Evolutionary conservation across 306 rosid genomes (phyloP).

Genomic region (Glycine soja): DNA sequence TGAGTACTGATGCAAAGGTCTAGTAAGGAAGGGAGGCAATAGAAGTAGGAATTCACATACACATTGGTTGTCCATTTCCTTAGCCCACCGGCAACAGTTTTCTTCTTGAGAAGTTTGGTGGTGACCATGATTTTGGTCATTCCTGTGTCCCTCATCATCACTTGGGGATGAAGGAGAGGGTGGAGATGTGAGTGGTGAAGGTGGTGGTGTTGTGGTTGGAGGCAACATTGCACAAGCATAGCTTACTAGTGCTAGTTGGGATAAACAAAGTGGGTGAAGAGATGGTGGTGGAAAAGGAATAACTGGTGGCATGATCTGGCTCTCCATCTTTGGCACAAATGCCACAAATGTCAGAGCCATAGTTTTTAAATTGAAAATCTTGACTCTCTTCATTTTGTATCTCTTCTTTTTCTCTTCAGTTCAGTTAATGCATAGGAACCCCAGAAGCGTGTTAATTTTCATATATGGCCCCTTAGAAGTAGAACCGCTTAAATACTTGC

Average conservation of each 20-base stretch:
- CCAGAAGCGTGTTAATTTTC: conserved; percentile 42
- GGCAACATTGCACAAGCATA: conserved; percentile 74
- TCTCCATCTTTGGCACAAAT: conserved; percentile 51
- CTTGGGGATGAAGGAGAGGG: background rate
- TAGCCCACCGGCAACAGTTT: conserved; percentile 78
- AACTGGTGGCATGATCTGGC: conserved; percentile 36
- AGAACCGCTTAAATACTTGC: conserved; percentile 57
- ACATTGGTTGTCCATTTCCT: conserved; percentile 71
- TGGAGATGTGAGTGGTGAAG: conserved; percentile 26
- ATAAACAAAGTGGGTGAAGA: conserved; percentile 66
- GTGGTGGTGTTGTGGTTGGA: conserved; percentile 35
- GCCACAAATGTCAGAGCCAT: conserved; percentile 51
- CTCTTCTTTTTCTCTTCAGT: background rate
- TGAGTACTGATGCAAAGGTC: conserved; percentile 67
- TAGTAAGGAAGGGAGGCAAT: conserved; percentile 66
- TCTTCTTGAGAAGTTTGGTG: conserved; percentile 50
- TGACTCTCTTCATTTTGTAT: conserved; percentile 55
- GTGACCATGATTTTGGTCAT: conserved; percentile 20
- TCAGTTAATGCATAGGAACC: conserved; percentile 28
- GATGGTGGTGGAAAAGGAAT: conserved; percentile 22
- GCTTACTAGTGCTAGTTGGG: conserved; percentile 73
- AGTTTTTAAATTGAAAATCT: conserved; percentile 34
- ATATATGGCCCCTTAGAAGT: conserved; percentile 13
- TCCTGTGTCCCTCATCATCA: background rate
- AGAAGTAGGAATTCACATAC: conserved; percentile 60